phyloP scores from a whole-genome alignment of 345 rosid species.

The Heritiera littoralis region DNA sequence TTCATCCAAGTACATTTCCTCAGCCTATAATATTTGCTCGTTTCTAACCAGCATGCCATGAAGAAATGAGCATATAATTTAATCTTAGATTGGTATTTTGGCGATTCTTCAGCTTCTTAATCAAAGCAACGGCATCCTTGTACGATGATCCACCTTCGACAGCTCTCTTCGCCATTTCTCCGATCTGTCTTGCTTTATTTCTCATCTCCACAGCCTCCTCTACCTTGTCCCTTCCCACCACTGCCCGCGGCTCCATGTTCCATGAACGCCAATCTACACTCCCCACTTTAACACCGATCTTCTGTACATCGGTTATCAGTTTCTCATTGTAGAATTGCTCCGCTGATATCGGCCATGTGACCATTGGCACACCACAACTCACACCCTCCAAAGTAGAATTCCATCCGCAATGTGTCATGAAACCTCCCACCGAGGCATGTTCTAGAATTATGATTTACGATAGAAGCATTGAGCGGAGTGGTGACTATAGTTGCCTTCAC shows the following conservation, averaged over 20 bases:
- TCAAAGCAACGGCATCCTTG: constrained; percentile 30
- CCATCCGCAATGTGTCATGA: constrained; percentile 60
- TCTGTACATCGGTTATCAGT: constrained; percentile 36
- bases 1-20: too few species aligned
- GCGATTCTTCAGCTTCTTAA: constrained; percentile 25
- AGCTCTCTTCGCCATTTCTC: constrained; percentile 45
- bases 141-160: constrained; percentile 53
- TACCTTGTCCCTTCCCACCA: constrained; percentile 39
- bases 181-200: constrained; percentile 31
- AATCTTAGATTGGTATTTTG: neutral
- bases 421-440: constrained; percentile 47
- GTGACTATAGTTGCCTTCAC: constrained; percentile 35
- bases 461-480: constrained; percentile 30
- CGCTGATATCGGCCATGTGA: constrained; percentile 41
- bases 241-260: constrained; percentile 24
- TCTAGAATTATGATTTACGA: constrained; percentile 44
- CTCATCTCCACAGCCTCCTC: constrained; percentile 44
- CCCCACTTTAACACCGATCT: constrained; percentile 47
- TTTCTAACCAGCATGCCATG: neutral
- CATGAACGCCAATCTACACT: constrained; percentile 36
- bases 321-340: constrained; percentile 56
- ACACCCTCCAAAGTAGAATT: constrained; percentile 47
- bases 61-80: neutral
- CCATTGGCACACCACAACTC: constrained; percentile 44
- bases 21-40: too few species aligned